Conservation (phyloP, 768 basidiomycete species). For the Suillus subalutaceus region DNA sequence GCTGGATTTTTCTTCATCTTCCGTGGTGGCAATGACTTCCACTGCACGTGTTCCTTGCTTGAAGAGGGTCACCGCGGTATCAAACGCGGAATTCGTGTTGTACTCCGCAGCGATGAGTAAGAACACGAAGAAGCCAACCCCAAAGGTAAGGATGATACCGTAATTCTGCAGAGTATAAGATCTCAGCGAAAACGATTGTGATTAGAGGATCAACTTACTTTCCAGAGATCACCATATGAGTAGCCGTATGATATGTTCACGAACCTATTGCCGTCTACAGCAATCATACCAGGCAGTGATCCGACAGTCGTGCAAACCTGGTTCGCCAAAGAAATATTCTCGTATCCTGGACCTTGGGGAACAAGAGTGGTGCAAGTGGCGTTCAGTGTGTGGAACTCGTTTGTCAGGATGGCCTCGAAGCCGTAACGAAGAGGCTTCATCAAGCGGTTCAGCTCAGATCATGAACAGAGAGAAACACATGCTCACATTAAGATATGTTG, state of each 20-base stretch:
- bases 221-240: conserved; percentile 34
- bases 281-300: conserved; percentile 39
- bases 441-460: conserved; percentile 21
- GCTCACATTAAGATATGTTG: conserved; percentile 24
- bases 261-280: conserved; percentile 47
- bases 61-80: conserved; percentile 33
- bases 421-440: conserved; percentile 37
- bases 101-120: conserved; percentile 41
- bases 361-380: conserved; percentile 39
- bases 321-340: conserved; percentile 34
- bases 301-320: conserved; percentile 48
- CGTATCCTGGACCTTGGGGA: conserved; percentile 38
- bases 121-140: conserved; percentile 38
- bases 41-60: conserved; percentile 15
- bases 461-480: conserved; percentile 40
- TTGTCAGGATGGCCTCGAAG: conserved; percentile 40
- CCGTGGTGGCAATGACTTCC: neutral
- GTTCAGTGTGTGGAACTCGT: conserved; percentile 48
- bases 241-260: conserved; percentile 35
- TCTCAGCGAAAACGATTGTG: conserved; percentile 13
- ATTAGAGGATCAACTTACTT: conserved; percentile 35
- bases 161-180: conserved; percentile 31
- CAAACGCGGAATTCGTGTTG: conserved; percentile 31
- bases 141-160: conserved; percentile 51
- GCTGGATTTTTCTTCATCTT: conserved; percentile 23